A percentile compares a stretch with the other conserved stretches of the same genome.
Evolutionary conservation across 176 grass and related monocot genomes (phyloP).

Genomic region (Saccharum officinarum): DNA sequence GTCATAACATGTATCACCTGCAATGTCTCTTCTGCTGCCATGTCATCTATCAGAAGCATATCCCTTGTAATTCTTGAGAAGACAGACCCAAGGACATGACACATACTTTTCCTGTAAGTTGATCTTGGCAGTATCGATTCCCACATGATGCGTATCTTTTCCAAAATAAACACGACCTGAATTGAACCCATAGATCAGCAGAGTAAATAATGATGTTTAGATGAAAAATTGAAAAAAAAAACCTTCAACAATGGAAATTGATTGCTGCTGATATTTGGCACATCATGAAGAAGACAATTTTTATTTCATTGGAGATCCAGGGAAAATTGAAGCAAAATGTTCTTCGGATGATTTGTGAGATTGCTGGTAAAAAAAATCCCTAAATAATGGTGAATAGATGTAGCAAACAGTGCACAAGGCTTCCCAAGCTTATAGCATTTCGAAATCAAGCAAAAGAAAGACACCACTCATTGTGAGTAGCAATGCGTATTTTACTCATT

Average conservation of each 20-base stretch:
- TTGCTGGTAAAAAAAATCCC: neutral
- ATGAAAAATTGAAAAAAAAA: neutral
- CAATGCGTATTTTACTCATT: neutral
- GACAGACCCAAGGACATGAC: constrained; percentile 64
- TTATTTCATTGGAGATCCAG: constrained; percentile 8
- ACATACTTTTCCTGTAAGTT: constrained; percentile 87
- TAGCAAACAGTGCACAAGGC: neutral
- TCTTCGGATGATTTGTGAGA: neutral
- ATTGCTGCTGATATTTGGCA: neutral
- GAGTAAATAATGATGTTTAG: neutral
- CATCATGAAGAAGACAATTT: constrained; percentile 9
- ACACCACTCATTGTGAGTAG: neutral
- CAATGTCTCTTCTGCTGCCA: constrained; percentile 93
- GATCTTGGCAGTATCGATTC: constrained; percentile 62
- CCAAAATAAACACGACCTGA: constrained; percentile 86
- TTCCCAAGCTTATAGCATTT: neutral
- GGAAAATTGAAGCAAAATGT: neutral
- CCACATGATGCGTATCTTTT: constrained; percentile 95
- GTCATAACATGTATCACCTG: constrained; percentile 58
- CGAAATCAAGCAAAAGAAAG: neutral
- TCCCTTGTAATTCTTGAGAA: constrained; percentile 90
- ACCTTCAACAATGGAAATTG: neutral
- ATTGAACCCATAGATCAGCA: constrained; percentile 30
- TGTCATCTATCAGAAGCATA: constrained; percentile 95
- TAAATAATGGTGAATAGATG: neutral